A percentile compares a stretch with the other conserved stretches of the same genome.
Evolutionary conservation across 2,329 filamentous ascomycete genomes (phyloP).

Genomic region (Myriosclerotinia curreyana): DNA sequence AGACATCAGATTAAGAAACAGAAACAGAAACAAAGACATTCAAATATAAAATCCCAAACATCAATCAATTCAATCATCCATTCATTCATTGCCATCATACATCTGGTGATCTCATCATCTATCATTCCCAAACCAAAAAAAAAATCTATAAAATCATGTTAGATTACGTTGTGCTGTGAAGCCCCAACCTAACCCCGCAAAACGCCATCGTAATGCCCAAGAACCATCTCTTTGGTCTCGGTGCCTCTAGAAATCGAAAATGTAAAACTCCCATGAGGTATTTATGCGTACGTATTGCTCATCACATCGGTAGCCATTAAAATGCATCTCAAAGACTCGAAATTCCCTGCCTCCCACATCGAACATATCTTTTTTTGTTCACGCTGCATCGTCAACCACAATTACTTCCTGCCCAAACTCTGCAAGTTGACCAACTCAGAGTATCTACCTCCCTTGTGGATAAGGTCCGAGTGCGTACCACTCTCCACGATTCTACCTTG

Average conservation of each 20-base stretch:
- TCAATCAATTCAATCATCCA: too few relatives aligned
- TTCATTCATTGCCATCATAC: not conserved
- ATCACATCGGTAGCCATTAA: slow-evolving; percentile 1
- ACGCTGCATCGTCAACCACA: not conserved
- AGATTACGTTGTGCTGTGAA: not conserved
- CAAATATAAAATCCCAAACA: too few relatives aligned
- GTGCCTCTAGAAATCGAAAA: not conserved
- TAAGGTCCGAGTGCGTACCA: slow-evolving; percentile 73
- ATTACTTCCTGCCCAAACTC: slow-evolving; percentile 57
- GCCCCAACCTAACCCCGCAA: not conserved
- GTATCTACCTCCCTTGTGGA: slow-evolving; percentile 68
- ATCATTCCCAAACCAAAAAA: not conserved
- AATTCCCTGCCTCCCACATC: not conserved
- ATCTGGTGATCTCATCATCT: not conserved
- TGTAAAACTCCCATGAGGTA: slow-evolving; percentile 7
- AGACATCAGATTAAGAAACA: too few relatives aligned
- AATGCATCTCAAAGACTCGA: not conserved
- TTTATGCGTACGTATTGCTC: slow-evolving; percentile 6
- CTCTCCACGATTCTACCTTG: slow-evolving; percentile 81
- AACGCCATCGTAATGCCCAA: slow-evolving; percentile 13
- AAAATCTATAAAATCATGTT: not conserved
- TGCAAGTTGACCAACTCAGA: slow-evolving; percentile 77
- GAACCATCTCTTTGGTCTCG: not conserved
- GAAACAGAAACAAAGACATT: too few relatives aligned
- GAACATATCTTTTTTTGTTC: not conserved